A percentile compares a stretch with the other conserved stretches of the same genome.
Evolutionary conservation across 495 filamentous ascomycete species (phyloP).

Genomic region (Pseudomonodictys pantanalensis): DNA sequence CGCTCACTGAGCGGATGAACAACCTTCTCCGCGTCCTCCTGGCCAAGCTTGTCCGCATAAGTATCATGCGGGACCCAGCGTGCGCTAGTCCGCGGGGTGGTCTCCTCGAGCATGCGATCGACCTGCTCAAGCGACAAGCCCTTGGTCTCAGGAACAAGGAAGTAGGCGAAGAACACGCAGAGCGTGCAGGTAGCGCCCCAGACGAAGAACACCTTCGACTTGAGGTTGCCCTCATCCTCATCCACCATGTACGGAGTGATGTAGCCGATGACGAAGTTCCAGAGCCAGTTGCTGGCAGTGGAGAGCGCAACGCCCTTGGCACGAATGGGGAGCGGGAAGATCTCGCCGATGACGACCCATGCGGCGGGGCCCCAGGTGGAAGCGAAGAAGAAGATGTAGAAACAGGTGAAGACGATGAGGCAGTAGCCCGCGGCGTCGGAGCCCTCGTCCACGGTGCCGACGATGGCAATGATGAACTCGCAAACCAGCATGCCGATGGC

Average conservation of each 20-base stretch:
- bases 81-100: constrained; percentile 61
- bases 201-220: constrained; percentile 72
- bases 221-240: constrained; percentile 57
- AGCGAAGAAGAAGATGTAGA: constrained; percentile 58
- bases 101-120: constrained; percentile 85
- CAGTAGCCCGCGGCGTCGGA: constrained; percentile 29
- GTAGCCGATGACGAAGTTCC: constrained; percentile 64
- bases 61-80: constrained; percentile 69
- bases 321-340: constrained; percentile 80
- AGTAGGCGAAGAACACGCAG: constrained; percentile 70
- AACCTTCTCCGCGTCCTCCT: neutral
- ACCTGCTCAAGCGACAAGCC: constrained; percentile 84
- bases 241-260: constrained; percentile 81
- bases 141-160: constrained; percentile 81
- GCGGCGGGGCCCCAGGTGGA: constrained; percentile 53
- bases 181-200: constrained; percentile 69
- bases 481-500: constrained; percentile 78
- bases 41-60: constrained; percentile 47
- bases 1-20: neutral
- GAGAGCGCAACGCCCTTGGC: constrained; percentile 75
- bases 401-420: constrained; percentile 42
- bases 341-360: constrained; percentile 85
- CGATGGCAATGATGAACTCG: constrained; percentile 80
- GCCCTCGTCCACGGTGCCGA: constrained; percentile 46
- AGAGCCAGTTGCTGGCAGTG: constrained; percentile 84